These are phyloP conservation scores for Thermomyces lanuginosus DNA, from an alignment of 2,329 filamentous ascomycete species.

Conservation along the genomic window DNA sequence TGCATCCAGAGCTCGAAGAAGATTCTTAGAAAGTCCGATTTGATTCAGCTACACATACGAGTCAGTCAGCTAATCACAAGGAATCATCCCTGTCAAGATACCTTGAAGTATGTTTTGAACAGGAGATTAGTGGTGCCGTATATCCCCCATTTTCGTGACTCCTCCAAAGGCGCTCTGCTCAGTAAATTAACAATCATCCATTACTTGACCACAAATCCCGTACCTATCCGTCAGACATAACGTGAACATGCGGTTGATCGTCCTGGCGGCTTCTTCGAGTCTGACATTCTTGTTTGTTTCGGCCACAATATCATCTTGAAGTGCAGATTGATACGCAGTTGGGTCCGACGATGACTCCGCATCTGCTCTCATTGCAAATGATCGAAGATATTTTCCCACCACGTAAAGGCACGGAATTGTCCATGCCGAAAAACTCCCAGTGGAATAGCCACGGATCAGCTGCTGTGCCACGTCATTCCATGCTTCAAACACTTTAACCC, in stretches of 20 bases:
- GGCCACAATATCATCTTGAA: slow-evolving; percentile 69
- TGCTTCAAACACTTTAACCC: slow-evolving; percentile 66
- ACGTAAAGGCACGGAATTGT: slow-evolving; percentile 82
- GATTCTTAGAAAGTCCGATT: slow-evolving; percentile 74
- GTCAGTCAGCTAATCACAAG: background rate
- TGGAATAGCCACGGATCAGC: slow-evolving; percentile 67
- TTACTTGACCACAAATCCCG: slow-evolving; percentile 10
- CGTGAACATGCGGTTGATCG: slow-evolving; percentile 83
- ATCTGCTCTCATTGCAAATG: slow-evolving; percentile 85
- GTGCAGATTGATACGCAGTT: slow-evolving; percentile 33
- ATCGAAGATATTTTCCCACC: slow-evolving; percentile 67
- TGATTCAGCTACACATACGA: slow-evolving; percentile 48
- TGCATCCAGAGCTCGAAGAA: slow-evolving; percentile 68
- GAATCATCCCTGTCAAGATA: slow-evolving; percentile 11
- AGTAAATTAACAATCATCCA: background rate
- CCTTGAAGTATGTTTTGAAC: slow-evolving; percentile 97
- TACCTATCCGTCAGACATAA: slow-evolving; percentile 81
- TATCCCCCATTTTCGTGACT: slow-evolving; percentile 94
- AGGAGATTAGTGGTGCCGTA: slow-evolving; percentile 89
- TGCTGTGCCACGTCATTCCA: slow-evolving; percentile 74
- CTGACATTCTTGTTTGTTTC: slow-evolving; percentile 65
- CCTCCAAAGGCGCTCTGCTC: slow-evolving; percentile 59
- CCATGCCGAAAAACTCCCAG: slow-evolving; percentile 66
- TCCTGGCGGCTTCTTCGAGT: slow-evolving; percentile 75
- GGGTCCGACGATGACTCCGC: slow-evolving; percentile 41